Base-by-base conservation (phyloP, 176 grass and related monocot genomes). In the Poa annua region DNA sequence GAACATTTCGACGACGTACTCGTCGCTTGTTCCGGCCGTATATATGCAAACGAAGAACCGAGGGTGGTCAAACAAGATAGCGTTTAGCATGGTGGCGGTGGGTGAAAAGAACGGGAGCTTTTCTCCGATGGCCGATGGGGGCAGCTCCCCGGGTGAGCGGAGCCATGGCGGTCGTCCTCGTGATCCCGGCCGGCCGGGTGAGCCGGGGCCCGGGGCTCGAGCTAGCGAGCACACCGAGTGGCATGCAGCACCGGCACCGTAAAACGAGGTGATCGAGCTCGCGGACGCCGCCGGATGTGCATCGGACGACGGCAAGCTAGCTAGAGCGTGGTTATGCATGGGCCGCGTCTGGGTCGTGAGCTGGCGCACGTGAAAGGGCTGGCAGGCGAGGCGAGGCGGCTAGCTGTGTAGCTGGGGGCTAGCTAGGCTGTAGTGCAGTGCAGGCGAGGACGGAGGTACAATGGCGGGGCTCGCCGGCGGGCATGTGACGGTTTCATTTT, bases 311-410 rank as follows among this genome's bases (percentile, higher is more conserved):
- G 47, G 5, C 13, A 6, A n/a, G n/a, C n/a, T n/a, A n/a, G n/a
- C n/a, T n/a, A 20, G 2, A 13, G 5, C 7, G 59, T 15, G 44
- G 33, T 83, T 44, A 33, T n/a, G n/a, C n/a, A n/a, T 56, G 74
- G 74, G 69, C 1, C 45, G 15, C 4, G 45, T 7, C 70, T 61
- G 71, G 32, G 0, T 6, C 4, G 34, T 76, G 87, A 85, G 87
- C 71, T 85, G 84, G 74, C 56, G 66, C 88, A 86, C 88, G 88
- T 86, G 84, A 19, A 68, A 66, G 8, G 3, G 41, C 42, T 39
- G 45, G 45, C 6, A 14, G 24, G 0, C 3, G 0, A 5, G 51
- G 8, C 1, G 34, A 41, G 15, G 7, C 7, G 10, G 11, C 4
- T 42, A 44, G 66, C 66, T n/a, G 25, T 29, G 55, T 62, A 62